Percentiles rank a stretch among this genome's conserved stretches.
These are phyloP conservation scores for Penicillium maclennaniae DNA, from an alignment of 495 filamentous ascomycete genomes.

Conservation along the genomic window DNA sequence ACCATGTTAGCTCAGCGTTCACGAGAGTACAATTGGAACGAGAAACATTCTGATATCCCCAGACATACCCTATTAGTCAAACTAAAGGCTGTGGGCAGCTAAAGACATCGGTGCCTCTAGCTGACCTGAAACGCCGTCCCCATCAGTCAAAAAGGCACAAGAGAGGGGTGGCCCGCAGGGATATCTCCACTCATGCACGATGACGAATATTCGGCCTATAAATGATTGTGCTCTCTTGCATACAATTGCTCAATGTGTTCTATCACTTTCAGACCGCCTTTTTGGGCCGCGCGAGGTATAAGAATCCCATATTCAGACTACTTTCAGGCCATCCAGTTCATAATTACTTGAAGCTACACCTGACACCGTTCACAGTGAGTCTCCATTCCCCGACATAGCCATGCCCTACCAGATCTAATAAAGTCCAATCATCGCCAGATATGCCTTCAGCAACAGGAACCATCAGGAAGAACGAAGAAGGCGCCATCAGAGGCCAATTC, in stretches of 20 bases:
- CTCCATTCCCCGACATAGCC: neutral
- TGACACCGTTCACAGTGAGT: neutral
- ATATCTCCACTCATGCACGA: neutral
- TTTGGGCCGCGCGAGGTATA: neutral
- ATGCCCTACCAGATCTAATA: neutral
- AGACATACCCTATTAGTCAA: neutral
- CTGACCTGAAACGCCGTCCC: neutral
- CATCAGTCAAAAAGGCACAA: neutral
- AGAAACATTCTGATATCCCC: neutral
- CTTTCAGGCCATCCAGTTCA: neutral
- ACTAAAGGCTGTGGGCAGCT: neutral
- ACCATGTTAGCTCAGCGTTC: neutral
- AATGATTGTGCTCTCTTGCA: neutral
- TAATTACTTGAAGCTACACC: neutral
- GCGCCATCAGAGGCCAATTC: slow-evolving; percentile 9
- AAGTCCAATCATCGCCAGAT: neutral
- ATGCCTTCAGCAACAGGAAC: slow-evolving; percentile 11
- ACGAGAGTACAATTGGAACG: neutral
- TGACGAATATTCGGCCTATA: neutral
- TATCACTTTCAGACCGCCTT: neutral
- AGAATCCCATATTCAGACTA: neutral
- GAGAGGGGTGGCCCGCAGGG: neutral
- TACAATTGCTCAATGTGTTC: neutral
- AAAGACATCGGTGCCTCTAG: neutral
- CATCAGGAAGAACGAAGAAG: slow-evolving; percentile 6